A percentile compares a stretch with the other conserved stretches of the same genome.
Evolutionary conservation across 306 rosid genomes (phyloP).

Genomic region (Castanea sativa): DNA sequence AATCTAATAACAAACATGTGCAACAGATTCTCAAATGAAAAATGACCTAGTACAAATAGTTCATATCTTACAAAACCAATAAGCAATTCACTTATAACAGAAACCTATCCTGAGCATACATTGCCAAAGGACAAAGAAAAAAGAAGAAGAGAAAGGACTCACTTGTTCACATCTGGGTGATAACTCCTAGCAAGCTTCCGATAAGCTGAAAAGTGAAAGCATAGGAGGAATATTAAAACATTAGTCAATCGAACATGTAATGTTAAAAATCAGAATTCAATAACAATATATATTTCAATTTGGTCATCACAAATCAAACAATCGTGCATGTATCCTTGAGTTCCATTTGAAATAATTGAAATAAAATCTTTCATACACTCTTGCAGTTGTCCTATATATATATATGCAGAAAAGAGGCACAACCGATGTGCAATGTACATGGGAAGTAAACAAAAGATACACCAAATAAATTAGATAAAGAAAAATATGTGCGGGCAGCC

Average conservation of each 20-base stretch:
- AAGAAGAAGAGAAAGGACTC: slow-evolving; percentile 27
- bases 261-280: not conserved
- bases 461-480: no score
- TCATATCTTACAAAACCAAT: not conserved
- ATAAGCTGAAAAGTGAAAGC: slow-evolving; percentile 69
- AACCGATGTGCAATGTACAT: no score
- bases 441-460: no score
- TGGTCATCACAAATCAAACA: not conserved
- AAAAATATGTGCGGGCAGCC: no score
- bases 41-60: not conserved
- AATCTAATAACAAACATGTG: not conserved
- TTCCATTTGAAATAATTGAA: not conserved
- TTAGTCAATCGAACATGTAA: not conserved
- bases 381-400: no score
- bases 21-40: not conserved
- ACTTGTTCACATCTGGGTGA: slow-evolving; percentile 99
- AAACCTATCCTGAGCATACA: not conserved
- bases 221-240: not conserved
- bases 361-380: not conserved
- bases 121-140: slow-evolving; percentile 2
- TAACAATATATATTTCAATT: not conserved
- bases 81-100: slow-evolving; percentile 7
- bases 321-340: not conserved
- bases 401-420: no score
- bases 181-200: slow-evolving; percentile 93